Percentiles rank a stretch among this genome's conserved stretches.
Evolutionary conservation across 2,329 filamentous ascomycete species (phyloP).

Genomic region (Sclerotinia borealis): DNA sequence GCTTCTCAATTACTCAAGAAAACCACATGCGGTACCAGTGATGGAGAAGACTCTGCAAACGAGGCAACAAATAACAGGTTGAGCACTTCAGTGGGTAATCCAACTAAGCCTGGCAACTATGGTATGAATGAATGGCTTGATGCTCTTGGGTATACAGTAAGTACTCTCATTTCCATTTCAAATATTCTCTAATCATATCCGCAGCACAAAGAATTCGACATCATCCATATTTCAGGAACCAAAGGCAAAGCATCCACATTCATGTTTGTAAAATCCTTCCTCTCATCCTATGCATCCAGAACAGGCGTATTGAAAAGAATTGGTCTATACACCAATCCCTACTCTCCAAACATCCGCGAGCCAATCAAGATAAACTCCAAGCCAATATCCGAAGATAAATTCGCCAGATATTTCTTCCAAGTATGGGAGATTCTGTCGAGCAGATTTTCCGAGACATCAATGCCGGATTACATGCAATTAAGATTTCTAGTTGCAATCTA

Average conservation of each 20-base stretch:
- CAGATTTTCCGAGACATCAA: conserved; percentile 39
- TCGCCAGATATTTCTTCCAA: conserved; percentile 35
- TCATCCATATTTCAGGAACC: conserved; percentile 63
- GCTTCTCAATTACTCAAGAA: not conserved
- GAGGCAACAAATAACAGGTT: not conserved
- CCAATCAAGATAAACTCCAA: conserved; percentile 54
- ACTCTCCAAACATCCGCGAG: conserved; percentile 58
- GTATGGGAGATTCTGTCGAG: conserved; percentile 13
- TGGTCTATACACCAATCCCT: conserved; percentile 63
- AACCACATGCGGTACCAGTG: not conserved
- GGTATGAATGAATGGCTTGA: conserved; percentile 11
- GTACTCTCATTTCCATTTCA: not conserved
- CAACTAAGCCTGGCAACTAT: not conserved
- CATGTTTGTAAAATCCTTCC: conserved; percentile 56
- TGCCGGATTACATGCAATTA: conserved; percentile 51
- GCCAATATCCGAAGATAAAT: conserved; percentile 51
- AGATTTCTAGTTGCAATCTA: conserved; percentile 59
- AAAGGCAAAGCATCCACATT: conserved; percentile 70
- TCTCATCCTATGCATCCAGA: conserved; percentile 41
- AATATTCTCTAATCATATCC: not conserved
- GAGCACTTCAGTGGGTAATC: not conserved
- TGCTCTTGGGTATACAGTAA: conserved; percentile 2
- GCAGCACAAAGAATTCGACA: conserved; percentile 17
- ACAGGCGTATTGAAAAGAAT: conserved; percentile 31
- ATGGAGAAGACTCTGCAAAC: not conserved